phyloP scores from a whole-genome alignment of 805 yeast species.

The Priceomyces melissophilus region DNA sequence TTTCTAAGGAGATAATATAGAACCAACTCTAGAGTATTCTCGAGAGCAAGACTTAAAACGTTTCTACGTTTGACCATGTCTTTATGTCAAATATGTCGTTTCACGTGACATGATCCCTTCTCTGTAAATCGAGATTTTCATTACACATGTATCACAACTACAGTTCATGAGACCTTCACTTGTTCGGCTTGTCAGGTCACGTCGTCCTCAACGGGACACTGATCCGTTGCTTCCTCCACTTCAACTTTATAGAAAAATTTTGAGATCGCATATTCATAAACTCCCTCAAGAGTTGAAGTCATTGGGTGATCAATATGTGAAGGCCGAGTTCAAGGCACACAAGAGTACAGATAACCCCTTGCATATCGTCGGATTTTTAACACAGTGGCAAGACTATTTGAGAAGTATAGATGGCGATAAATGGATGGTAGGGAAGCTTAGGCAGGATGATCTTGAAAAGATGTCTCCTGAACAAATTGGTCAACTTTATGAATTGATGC shows the following conservation, averaged over 20 bases:
- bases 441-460: conserved; percentile 64
- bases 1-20: too few relatives aligned
- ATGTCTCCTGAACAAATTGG: conserved; percentile 89
- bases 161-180: conserved; percentile 36
- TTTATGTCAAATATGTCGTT: not conserved
- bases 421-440: conserved; percentile 48
- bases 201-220: conserved; percentile 37
- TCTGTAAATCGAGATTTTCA: not conserved
- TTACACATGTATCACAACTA: not conserved
- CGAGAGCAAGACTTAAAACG: too few relatives aligned
- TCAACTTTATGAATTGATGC: conserved; percentile 76
- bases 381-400: conserved; percentile 91
- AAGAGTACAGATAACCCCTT: conserved; percentile 79
- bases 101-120: not conserved
- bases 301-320: conserved; percentile 88
- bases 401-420: conserved; percentile 48
- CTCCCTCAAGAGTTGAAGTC: conserved; percentile 69
- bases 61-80: too few relatives aligned
- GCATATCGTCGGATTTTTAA: conserved; percentile 88
- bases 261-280: conserved; percentile 67
- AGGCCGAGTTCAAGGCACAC: conserved; percentile 85
- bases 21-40: too few relatives aligned
- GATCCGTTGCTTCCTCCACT: conserved; percentile 76
- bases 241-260: conserved; percentile 68
- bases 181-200: conserved; percentile 32